Percentiles rank a stretch among this genome's conserved stretches.
phyloP scores from a whole-genome alignment of 768 basidiomycete species.

The Cyclocybe aegerita region DNA sequence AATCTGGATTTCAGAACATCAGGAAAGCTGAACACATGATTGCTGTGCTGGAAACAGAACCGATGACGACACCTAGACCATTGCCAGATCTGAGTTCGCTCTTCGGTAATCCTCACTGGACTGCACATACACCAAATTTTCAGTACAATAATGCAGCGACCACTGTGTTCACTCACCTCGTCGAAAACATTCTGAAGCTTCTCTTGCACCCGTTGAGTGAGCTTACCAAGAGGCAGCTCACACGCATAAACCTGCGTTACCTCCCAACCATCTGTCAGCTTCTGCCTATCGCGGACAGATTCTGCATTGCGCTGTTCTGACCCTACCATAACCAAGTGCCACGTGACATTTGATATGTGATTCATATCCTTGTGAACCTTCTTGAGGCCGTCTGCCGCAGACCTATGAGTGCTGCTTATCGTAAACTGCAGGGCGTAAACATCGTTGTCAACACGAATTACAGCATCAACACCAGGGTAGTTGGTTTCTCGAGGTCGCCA shows the following conservation, averaged over 20 bases:
- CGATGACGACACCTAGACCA: too few relatives aligned
- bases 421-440: slow-evolving; percentile 5
- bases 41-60: background rate
- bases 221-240: background rate
- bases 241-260: background rate
- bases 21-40: too few relatives aligned
- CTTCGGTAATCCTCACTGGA: too few relatives aligned
- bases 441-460: slow-evolving; percentile 1
- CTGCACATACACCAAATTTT: too few relatives aligned
- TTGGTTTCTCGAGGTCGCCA: slow-evolving; percentile 8
- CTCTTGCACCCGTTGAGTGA: background rate
- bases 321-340: slow-evolving; percentile 7
- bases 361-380: slow-evolving; percentile 6
- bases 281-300: slow-evolving; percentile 2
- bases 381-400: slow-evolving; percentile 3
- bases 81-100: too few relatives aligned
- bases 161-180: background rate
- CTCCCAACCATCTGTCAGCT: slow-evolving; percentile 1
- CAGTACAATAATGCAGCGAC: too few relatives aligned
- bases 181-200: background rate
- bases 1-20: too few relatives aligned
- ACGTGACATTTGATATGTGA: slow-evolving; percentile 1
- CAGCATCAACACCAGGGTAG: slow-evolving; percentile 6
- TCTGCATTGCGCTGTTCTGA: background rate
- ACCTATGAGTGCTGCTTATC: background rate